phyloP scores from a whole-genome alignment of 805 yeast genomes.

The Lipomyces yamanashiensis region DNA sequence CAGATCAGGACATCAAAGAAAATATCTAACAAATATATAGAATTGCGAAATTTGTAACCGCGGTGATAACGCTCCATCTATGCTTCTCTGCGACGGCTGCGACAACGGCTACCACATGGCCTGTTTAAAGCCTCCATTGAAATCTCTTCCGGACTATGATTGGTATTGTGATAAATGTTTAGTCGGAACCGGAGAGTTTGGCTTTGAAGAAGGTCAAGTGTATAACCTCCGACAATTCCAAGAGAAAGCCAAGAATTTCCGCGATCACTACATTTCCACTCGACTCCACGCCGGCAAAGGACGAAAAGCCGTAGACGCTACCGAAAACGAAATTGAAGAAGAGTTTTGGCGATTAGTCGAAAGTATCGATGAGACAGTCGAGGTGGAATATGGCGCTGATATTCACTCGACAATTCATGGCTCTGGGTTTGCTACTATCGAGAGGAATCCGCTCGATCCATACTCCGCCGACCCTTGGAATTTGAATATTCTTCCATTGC shows the following conservation, averaged over 20 bases:
- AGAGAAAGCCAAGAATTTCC: constrained; percentile 57
- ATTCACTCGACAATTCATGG: constrained; percentile 46
- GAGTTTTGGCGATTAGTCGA: constrained; percentile 48
- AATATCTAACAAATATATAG: constrained; percentile 11
- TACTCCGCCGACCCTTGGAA: constrained; percentile 48
- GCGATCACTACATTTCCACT: constrained; percentile 45
- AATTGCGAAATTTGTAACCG: constrained; percentile 42
- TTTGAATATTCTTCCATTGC: constrained; percentile 46
- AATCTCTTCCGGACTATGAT: constrained; percentile 57
- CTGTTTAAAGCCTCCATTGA: constrained; percentile 66
- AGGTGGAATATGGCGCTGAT: constrained; percentile 51
- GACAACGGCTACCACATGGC: constrained; percentile 67
- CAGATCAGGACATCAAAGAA: too few species aligned
- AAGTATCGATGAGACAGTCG: constrained; percentile 41
- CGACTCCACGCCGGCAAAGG: constrained; percentile 11
- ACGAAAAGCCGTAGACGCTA: constrained; percentile 1
- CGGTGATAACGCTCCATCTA: constrained; percentile 30
- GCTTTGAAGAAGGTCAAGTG: constrained; percentile 71
- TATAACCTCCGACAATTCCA: constrained; percentile 67
- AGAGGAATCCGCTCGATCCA: constrained; percentile 41
- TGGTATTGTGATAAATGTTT: constrained; percentile 88
- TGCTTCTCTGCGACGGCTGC: constrained; percentile 68
- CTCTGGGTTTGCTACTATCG: constrained; percentile 47
- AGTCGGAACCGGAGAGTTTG: constrained; percentile 86
- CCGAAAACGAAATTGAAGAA: constrained; percentile 41